Base-by-base conservation (phyloP, 2,329 filamentous ascomycete genomes). In the Ceratocystis smalleyi region DNA sequence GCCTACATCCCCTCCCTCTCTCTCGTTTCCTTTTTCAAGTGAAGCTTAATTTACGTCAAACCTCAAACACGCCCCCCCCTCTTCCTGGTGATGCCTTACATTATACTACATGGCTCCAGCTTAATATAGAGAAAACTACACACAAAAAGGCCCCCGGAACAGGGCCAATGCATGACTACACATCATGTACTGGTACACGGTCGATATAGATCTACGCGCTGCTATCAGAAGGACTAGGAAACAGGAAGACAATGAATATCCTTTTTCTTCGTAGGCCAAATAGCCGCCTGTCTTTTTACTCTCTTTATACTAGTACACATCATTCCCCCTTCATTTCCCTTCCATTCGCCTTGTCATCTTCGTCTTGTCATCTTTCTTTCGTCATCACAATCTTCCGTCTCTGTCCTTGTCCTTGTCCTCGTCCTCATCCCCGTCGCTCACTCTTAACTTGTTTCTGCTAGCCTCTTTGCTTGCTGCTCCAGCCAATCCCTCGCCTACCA, bases 51-150 rank as follows among this genome's bases (percentile, higher is more conserved):
- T 43, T 40, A 64, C 35, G 63, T 27, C 55, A 64, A 40, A 61
- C n/a, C 12, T 65, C 64, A 65, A 65, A 62, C 64, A 62, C 47
- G 47, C 17, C 32, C 59, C 64, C 43, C 17, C 59, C 57, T 24
- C 27, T 19, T 24, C 43, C 47, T 22, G 15, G 5, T 30, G 59
- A 22, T 61, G 22, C 40, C 59, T 49, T 8, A 30, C 43, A n/a
- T 30, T 27, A 17, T 30, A 32, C 51, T 32, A 55, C 22, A 32
- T 27, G 22, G 22, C 51, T 55, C 27, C 17, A 32, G 22, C 51
- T 30, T 15, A 27, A 30, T 24, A 30, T 55, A 55, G 51, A 32
- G 51, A 55, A 55, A 55, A 55, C 22, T 30, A 30, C 22, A 55
- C 3, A 12, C 22, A 27, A 30, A n/a, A 55, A 32, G n/a, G 6